Evolutionary conservation across 768 basidiomycete species (phyloP).

Genomic region (Auriculariales sp.): DNA sequence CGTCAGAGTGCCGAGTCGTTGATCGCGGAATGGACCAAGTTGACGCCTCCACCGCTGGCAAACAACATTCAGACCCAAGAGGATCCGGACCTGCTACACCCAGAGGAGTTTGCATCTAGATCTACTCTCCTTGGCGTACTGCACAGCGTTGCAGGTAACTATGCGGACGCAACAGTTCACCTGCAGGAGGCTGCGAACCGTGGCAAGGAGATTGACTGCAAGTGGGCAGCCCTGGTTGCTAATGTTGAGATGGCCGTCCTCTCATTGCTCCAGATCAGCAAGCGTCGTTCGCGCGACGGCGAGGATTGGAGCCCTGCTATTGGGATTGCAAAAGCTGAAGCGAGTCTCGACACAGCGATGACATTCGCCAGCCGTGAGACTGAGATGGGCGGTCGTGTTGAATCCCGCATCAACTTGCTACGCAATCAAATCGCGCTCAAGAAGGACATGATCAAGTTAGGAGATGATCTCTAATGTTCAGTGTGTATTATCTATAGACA

Average conservation of each 20-base stretch:
- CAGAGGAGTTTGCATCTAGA: slow-evolving; percentile 58
- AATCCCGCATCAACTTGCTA: slow-evolving; percentile 54
- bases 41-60: slow-evolving; percentile 29
- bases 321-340: slow-evolving; percentile 18
- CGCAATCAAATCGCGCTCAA: slow-evolving; percentile 55
- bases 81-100: slow-evolving; percentile 39
- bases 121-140: slow-evolving; percentile 53
- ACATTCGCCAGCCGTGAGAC: slow-evolving; percentile 31
- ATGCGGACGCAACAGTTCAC: slow-evolving; percentile 28
- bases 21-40: slow-evolving; percentile 33
- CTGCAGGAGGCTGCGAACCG: slow-evolving; percentile 37
- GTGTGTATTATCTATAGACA: not conserved
- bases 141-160: slow-evolving; percentile 42
- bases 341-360: slow-evolving; percentile 38
- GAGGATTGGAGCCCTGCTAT: not conserved
- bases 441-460: slow-evolving; percentile 29
- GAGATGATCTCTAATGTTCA: not conserved
- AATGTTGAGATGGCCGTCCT: slow-evolving; percentile 57
- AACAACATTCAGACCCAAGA: slow-evolving; percentile 2
- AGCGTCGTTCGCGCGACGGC: not conserved
- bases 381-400: slow-evolving; percentile 54
- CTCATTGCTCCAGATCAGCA: slow-evolving; percentile 45
- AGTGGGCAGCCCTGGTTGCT: slow-evolving; percentile 55
- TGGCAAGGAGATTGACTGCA: slow-evolving; percentile 30
- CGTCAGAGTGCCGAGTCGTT: slow-evolving; percentile 39